Evolutionary conservation across 495 filamentous ascomycete species (phyloP), one percentile per base, ranked within the genome.

Genomic region (Clohesyomyces aquaticus): DNA sequence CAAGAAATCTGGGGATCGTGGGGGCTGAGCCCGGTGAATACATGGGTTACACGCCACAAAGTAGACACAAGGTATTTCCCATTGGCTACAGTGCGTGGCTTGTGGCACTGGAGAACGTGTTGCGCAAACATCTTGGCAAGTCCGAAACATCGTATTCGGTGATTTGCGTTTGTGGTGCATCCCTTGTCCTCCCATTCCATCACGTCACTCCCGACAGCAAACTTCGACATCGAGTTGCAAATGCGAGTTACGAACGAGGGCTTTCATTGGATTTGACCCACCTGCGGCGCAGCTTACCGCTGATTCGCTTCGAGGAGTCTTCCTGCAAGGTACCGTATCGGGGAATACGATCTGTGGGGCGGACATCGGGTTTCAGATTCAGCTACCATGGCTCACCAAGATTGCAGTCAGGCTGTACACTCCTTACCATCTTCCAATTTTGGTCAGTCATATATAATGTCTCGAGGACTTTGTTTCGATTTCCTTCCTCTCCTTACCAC

Each of bases 111-210:
- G 10, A 21, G 16, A 3, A n/a, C 32, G 58, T 53, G 11, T 43
- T 43, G 32, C 18, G 49, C 32, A 16, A n/a, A 54, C 49, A 48
- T 11, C 59, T 56, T 62, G 59, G 59, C 49, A 62, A 45, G 29
- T 47, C 48, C 43, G 60, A n/a, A 35, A 38, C 14, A 27, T 65
- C 61, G 61, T 65, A 65, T 65, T 59, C 61, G 61, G 61, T 65
- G 61, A 65, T 65, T 65, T 50, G 27, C 22, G 23, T 16, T 3
- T 18, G 41, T 32, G 11, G 11, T 8, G 11, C 9, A 6, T 10
- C 41, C 29, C 50, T 21, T 54, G 11, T 12, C 55, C 9, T 21
- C 49, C 18, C 22, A 29, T 18, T 23, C 14, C 25, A 6, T 35
- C 38, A 23, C 50, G 1, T 3, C 3, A 32, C 50, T 26, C 14